A percentile compares a stretch with the other conserved stretches of the same genome.
These are phyloP conservation scores for Hanseniaspora gamundiae DNA, from an alignment of 1,139 yeast species.

Conservation along the genomic window DNA sequence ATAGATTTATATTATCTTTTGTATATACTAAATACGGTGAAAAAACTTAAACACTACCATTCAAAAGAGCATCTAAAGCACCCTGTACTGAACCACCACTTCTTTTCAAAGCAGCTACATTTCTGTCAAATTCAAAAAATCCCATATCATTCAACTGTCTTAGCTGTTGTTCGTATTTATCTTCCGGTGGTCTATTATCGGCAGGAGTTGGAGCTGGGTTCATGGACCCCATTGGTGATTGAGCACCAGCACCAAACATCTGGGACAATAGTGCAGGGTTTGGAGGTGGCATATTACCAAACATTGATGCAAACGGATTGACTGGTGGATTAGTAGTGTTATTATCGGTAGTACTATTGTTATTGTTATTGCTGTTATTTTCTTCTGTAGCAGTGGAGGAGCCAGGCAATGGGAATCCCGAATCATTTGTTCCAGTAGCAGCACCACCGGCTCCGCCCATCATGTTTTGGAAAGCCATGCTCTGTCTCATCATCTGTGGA, in stretches of 20 bases:
- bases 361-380: slow-evolving; percentile 11
- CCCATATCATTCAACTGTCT: slow-evolving; percentile 96
- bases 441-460: slow-evolving; percentile 27
- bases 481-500: slow-evolving; percentile 74
- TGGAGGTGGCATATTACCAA: slow-evolving; percentile 18
- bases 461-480: slow-evolving; percentile 61
- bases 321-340: slow-evolving; percentile 16
- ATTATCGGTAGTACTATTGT: slow-evolving; percentile 9
- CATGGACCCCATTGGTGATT: slow-evolving; percentile 19
- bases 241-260: slow-evolving; percentile 28
- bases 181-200: slow-evolving; percentile 92
- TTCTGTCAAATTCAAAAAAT: slow-evolving; percentile 83
- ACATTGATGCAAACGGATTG: slow-evolving; percentile 42
- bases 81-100: slow-evolving; percentile 97
- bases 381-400: slow-evolving; percentile 17
- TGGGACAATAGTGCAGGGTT: slow-evolving; percentile 30
- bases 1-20: no score
- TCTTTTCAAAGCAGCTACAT: slow-evolving; percentile 83
- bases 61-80: slow-evolving; percentile 78
- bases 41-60: slow-evolving; percentile 30
- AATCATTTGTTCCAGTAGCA: slow-evolving; percentile 7
- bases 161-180: slow-evolving; percentile 77
- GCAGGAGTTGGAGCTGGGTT: slow-evolving; percentile 33
- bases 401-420: slow-evolving; percentile 26
- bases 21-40: no score